Evolutionary conservation across 768 basidiomycete genomes (phyloP), one percentile per base, ranked within the genome.

Genomic region (Boletellus ananas): DNA sequence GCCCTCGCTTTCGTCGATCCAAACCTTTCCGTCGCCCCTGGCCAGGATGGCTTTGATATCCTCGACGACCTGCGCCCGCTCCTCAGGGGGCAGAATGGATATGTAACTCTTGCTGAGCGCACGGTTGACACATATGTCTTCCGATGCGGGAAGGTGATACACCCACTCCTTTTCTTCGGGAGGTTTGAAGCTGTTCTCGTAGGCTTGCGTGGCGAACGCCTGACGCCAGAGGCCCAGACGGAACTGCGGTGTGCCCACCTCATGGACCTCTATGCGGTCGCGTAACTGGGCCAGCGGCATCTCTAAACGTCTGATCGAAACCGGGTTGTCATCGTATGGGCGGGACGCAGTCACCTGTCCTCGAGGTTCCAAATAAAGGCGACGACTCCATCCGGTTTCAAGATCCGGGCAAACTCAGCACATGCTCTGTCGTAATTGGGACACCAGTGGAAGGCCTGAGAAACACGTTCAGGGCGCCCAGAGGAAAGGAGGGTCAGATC

Each of bases 371-470:
- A 97, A 41, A 94, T 81, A 49, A 90, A 75, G 6, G 77, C 84
- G 16, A 87, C 76, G 1, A 76, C 67, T 3, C 90, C 90, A n/a
- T 70, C 69, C 0, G 89, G 86, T 61, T 87, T 88, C 43, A 96
- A 75, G 55, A 94, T 80, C 29, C 91, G 81, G 8, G 81, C 77
- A 58, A 95, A 89, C 63, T 96, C 94, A 0, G 68, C 68, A 17
- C 80, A 76, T 1, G 94, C 91, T 45, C 72, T 74, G 40, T 81
- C 78, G 62, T 83, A 86, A 64, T 94, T 80, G 10, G 85, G 86
- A 54, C 88, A 89, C 94, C 94, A 97, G 71, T 97, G 94, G 67
- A 85, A 96, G 14, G 94, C 94, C 84, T 94, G 64, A 50, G 4
- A 1, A 5, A 36, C 9, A 50, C 41, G 25, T 35, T 35, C 42